Evolutionary conservation across 2,329 filamentous ascomycete species (phyloP), one percentile per base, ranked within the genome.

Genomic region (Hypomyces perniciosus): DNA sequence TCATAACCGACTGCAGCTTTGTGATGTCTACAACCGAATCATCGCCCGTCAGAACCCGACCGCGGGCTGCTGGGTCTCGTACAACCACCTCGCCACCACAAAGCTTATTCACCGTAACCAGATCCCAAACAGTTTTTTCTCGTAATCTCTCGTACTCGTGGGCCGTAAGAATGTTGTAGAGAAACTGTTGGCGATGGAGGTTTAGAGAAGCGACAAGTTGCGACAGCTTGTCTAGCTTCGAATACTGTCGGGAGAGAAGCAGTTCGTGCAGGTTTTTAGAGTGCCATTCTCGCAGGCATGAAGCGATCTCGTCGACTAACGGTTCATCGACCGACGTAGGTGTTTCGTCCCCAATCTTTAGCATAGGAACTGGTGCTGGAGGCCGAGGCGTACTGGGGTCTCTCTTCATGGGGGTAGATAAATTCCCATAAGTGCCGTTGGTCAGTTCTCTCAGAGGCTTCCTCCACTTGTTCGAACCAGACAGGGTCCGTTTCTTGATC

Each of bases 281-380:
- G 71, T 99, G 92, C 95, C 93, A 99, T 77, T 99, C 93, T 60
- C 93, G 83, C 56, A 99, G 72, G 66, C 93, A 99, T 4, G 91
- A 96, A 10, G 93, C 91, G 61, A 99, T 97, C 68, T 99, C 93
- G 69, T 99, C 93, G 27, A 99, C 91, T 54, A 99, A 71, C 2
- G 93, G 93, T 66, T 99, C 95, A 7, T 88, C 84, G 12, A 81
- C 77, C 5, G 90, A 96, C 0, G 90, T 95, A 1, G 91, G 89
- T 2, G 90, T 96, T 72, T 99, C 93, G 64, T 99, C 93, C 52
- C 93, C 93, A 65, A 99, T 92, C 68, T 96, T 96, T 48, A 99
- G 78, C 87, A 97, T 93, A 4, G 93, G 93, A 7, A 99, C 91
- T 0, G 93, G 93, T 8, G 95, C 95, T 8, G 90, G 82, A 30